phyloP scores from a whole-genome alignment of 1,139 yeast species.

The Geotrichum carabidarum region DNA sequence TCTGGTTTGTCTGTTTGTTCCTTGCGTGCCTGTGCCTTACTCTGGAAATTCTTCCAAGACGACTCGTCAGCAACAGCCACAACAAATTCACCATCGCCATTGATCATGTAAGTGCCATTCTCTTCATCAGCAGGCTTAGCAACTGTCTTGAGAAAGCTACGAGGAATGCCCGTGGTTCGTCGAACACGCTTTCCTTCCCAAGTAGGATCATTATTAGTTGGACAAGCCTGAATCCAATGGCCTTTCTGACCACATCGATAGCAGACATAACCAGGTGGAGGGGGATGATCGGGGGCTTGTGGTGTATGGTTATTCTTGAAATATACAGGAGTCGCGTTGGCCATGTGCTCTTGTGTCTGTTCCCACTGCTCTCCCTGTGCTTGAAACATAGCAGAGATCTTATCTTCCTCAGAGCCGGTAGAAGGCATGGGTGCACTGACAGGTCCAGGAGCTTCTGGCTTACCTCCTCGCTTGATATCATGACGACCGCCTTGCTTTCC shows the following conservation, averaged over 20 bases:
- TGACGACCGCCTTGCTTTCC: slow-evolving; percentile 31
- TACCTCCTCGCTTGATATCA: slow-evolving; percentile 22
- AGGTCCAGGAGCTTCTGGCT: slow-evolving; percentile 25
- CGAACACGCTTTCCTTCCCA: slow-evolving; percentile 89
- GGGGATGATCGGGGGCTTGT: slow-evolving; percentile 56
- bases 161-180: slow-evolving; percentile 96
- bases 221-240: slow-evolving; percentile 95
- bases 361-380: slow-evolving; percentile 94
- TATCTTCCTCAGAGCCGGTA: slow-evolving; percentile 71
- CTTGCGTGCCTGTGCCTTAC: slow-evolving; percentile 42
- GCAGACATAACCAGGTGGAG: slow-evolving; percentile 94
- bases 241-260: slow-evolving; percentile 95
- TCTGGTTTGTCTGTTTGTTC: slow-evolving; percentile 42
- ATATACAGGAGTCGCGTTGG: slow-evolving; percentile 43
- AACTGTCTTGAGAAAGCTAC: slow-evolving; percentile 79
- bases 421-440: slow-evolving; percentile 27
- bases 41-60: slow-evolving; percentile 84
- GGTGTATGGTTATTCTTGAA: slow-evolving; percentile 33
- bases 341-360: slow-evolving; percentile 85
- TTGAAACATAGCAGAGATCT: slow-evolving; percentile 84
- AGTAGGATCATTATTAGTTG: slow-evolving; percentile 85
- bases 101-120: slow-evolving; percentile 75
- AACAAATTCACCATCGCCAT: slow-evolving; percentile 93
- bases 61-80: slow-evolving; percentile 89
- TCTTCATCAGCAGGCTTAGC: slow-evolving; percentile 61